Evolutionary conservation across 2,329 filamentous ascomycete genomes (phyloP).

Genomic region (Aureobasidium sp.): DNA sequence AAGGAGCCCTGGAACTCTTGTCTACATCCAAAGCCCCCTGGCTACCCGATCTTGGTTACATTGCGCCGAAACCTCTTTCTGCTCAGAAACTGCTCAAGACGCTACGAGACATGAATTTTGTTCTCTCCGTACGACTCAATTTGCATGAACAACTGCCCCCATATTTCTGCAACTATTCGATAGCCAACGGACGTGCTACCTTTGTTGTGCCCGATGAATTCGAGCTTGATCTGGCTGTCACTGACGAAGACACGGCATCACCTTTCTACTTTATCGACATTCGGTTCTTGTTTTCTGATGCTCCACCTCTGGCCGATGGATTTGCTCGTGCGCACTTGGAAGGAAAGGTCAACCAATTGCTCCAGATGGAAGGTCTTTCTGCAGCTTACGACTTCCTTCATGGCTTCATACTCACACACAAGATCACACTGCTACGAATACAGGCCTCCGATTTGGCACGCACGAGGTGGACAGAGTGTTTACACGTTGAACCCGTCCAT

Average conservation of each 20-base stretch:
- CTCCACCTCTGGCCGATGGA: conserved; percentile 53
- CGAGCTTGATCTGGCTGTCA: conserved; percentile 86
- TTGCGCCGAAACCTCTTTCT: conserved; percentile 64
- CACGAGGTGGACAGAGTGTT: conserved; percentile 67
- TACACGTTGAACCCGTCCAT: conserved; percentile 73
- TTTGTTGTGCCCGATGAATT: conserved; percentile 81
- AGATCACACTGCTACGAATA: conserved; percentile 72
- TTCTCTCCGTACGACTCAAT: conserved; percentile 75
- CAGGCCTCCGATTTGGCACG: conserved; percentile 67
- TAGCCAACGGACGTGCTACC: conserved; percentile 81
- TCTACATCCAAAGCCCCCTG: conserved; percentile 69
- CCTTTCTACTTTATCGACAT: conserved; percentile 96
- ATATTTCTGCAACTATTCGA: conserved; percentile 69
- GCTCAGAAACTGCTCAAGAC: conserved; percentile 65
- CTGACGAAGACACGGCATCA: conserved; percentile 71
- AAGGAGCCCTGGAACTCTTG: conserved; percentile 79
- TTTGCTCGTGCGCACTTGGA: conserved; percentile 62
- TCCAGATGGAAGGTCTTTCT: conserved; percentile 62
- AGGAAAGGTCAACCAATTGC: conserved; percentile 60
- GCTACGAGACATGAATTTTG: conserved; percentile 73
- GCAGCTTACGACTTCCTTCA: conserved; percentile 85
- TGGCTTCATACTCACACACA: conserved; percentile 81
- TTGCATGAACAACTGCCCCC: conserved; percentile 74
- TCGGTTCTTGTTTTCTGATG: conserved; percentile 71
- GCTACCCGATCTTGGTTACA: conserved; percentile 76